Base-by-base conservation (phyloP, 2,329 filamentous ascomycete species). In the Ilyonectria mors-panacis region DNA sequence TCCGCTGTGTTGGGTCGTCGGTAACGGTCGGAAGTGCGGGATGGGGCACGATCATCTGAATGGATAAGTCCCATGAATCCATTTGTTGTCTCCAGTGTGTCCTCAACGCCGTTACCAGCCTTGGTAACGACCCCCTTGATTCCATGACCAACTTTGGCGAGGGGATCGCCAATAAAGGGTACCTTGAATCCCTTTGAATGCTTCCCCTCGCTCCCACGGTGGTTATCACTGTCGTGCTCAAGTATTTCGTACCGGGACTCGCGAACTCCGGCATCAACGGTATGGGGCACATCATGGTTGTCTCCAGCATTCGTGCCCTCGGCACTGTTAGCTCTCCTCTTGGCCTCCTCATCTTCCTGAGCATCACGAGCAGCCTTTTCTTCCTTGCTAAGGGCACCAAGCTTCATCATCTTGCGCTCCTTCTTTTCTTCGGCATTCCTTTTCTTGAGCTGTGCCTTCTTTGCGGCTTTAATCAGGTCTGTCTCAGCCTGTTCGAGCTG, bases 401-500 rank as follows among this genome's bases (percentile, higher is more conserved):
- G 79, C 64, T 85, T 86, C 33, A 81, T 77, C 53, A 85, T 81
- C 65, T 85, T 88, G n/a, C 90, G 88, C 1, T 84, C 82, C 70
- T 87, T 87, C 77, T 93, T 94, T 47, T 91, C 91, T 7, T 89
- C 88, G 57, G 88, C 88, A 58, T 86, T 85, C 62, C 86, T 78
- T 75, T 90, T 85, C 77, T 95, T 92, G n/a, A 92, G 82, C 72
- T 98, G 91, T 15, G 90, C 91, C 78, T 91, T 94, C 77, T 94
- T 95, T 62, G 93, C 95, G 51, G 86, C 86, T 65, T 91, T 91
- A 72, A 99, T 93, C 45, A 99, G 84, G 23, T 94, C 90, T 0
- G 94, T 98, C 80, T 98, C 92, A 1, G 95, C 95, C 9, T 82
- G 81, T 77, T 99, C 96, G 0, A 99, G 87, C 63, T 85, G 84